phyloP scores from a whole-genome alignment of 2,329 filamentous ascomycete genomes.

The Pyrenophora seminiperda region DNA sequence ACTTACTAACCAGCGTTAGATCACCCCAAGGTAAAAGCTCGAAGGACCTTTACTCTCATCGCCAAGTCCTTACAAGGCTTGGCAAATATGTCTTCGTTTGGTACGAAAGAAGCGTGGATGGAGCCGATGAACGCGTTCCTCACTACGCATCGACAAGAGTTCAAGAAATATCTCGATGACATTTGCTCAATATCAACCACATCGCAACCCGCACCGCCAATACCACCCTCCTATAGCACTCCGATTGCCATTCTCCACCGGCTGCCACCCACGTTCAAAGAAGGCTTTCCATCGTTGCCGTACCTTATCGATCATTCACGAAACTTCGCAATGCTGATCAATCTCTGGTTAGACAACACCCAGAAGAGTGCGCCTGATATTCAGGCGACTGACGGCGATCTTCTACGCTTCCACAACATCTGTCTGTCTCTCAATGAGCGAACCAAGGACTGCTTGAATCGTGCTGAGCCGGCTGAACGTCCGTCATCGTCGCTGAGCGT shows the following conservation, averaged over 20 bases:
- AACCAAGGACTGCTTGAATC: conserved; percentile 57
- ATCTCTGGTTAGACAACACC: conserved; percentile 72
- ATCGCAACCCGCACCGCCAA: conserved; percentile 58
- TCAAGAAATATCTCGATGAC: conserved; percentile 85
- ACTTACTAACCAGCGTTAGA: conserved; percentile 56
- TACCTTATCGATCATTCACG: conserved; percentile 90
- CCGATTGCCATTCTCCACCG: conserved; percentile 88
- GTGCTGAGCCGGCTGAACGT: conserved; percentile 59
- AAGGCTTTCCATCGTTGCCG: conserved; percentile 91
- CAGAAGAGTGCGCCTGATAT: conserved; percentile 46
- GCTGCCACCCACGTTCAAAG: conserved; percentile 76
- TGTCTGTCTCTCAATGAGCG: conserved; percentile 55
- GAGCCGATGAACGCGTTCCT: conserved; percentile 96
- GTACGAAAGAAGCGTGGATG: conserved; percentile 98
- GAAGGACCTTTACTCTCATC: conserved; percentile 87
- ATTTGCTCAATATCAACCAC: conserved; percentile 83
- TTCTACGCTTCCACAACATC: conserved; percentile 56
- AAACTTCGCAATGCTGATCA: conserved; percentile 82
- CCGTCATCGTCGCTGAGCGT: conserved; percentile 55
- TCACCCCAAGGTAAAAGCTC: conserved; percentile 79
- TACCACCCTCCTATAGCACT: conserved; percentile 87
- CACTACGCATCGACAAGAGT: conserved; percentile 72
- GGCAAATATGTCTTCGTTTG: conserved; percentile 88
- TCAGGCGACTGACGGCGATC: conserved; percentile 51
- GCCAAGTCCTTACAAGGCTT: conserved; percentile 91